Percentiles rank a stretch among this genome's conserved stretches.
Conservation (phyloP, 139 green algal genomes). For the Nannochloris sp. region DNA sequence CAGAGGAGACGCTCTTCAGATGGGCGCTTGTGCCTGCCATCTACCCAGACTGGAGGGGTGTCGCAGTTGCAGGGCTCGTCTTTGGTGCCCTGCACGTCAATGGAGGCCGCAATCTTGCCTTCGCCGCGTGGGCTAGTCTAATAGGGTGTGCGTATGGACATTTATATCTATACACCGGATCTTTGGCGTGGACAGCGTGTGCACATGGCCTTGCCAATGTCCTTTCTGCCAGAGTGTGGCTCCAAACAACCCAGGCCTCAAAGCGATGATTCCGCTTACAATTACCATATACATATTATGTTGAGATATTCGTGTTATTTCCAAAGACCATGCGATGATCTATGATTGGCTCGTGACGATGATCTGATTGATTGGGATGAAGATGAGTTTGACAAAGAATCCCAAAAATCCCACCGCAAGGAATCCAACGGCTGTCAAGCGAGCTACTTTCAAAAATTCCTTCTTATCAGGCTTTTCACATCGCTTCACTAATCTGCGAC, state of each 20-base stretch:
- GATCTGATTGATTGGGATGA: constrained; percentile 25
- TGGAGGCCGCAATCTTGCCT: constrained; percentile 62
- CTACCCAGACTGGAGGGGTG: constrained; percentile 60
- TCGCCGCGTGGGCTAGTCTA: constrained; percentile 58
- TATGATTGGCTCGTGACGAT: not conserved
- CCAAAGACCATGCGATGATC: not conserved
- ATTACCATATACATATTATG: no score
- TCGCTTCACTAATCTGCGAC: constrained; percentile 26
- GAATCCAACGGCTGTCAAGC: constrained; percentile 30
- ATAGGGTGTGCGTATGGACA: constrained; percentile 64
- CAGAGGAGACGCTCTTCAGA: constrained; percentile 74
- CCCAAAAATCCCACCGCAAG: constrained; percentile 24
- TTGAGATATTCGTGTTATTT: no score
- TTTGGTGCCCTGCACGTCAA: constrained; percentile 71
- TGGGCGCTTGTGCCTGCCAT: constrained; percentile 62
- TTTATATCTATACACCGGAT: constrained; percentile 47
- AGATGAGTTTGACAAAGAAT: constrained; percentile 31
- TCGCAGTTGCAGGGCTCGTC: constrained; percentile 42
- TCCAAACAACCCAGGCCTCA: no score
- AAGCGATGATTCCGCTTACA: no score
- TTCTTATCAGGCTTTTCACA: constrained; percentile 33
- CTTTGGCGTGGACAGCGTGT: constrained; percentile 42
- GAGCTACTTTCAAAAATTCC: constrained; percentile 32
- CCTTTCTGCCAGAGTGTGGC: constrained; percentile 3
- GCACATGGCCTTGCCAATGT: constrained; percentile 63